Base-by-base conservation (phyloP, 768 basidiomycete genomes). In the Naganishia vaughanmartiniae region DNA sequence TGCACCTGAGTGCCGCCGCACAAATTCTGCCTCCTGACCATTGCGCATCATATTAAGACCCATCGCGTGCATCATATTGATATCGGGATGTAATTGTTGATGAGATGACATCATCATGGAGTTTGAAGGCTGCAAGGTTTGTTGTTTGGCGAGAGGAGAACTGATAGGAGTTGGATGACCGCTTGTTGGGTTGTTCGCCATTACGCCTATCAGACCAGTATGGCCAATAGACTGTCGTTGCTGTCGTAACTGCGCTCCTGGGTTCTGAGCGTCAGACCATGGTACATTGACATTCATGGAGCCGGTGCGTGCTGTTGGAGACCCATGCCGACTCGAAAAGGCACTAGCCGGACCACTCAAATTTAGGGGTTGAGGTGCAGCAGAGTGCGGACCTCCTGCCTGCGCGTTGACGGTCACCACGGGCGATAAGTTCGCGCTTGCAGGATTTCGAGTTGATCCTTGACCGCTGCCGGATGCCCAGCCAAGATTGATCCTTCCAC, bases 21-120 rank as follows among this genome's bases (percentile, higher is more conserved):
- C 42, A 26, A 46, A 63, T 24, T 63, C 60, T 4, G 60, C 60
- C 17, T 63, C 60, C 60, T 45, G 60, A 5, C 60, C 60, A 30
- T 63, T 63, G 2, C 60, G 36, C 1, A 63, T 63, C 60, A 63
- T 63, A 42, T 63, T 63, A 24, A 63, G 39, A 10, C 60, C 60
- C 28, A 63, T 63, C 39, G 60, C 60, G 34, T 63, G 60, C 60
- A 63, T 63, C 60, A 63, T 63, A 26, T 63, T 63, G n/a, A 63
- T 63, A 14, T 63, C 60, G 60, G 60, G 39, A 21, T 63, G 46
- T 4, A 63, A 26, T n/a, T 63, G 39, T 46, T 45, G 60, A 26
- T 63, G 60, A 12, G 60, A 21, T 39, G 39, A 28, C 21, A 42
- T 34, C 60, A 28, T 36, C 24, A 4, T 42, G 5, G 39, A 15